Conservation (phyloP, 169 alveolate species). For the Cryptosporidium tyzzeri region DNA sequence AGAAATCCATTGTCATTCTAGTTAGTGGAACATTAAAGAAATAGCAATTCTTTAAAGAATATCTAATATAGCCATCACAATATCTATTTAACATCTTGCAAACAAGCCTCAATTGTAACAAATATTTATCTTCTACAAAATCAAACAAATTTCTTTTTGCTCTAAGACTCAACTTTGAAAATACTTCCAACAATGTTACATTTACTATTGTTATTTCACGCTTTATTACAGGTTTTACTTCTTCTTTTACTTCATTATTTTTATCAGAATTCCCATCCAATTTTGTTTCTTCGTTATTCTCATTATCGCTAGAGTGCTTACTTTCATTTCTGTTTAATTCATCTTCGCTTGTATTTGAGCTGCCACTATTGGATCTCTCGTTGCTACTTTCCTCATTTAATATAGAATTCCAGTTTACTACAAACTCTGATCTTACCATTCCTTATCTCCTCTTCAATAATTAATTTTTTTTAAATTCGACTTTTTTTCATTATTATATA, state of each 20-base stretch:
- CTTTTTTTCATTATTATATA: not conserved
- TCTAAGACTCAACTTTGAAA: constrained; percentile 28
- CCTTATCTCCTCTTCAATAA: not conserved
- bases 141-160: constrained; percentile 46
- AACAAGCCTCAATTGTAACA: constrained; percentile 39
- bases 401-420: constrained; percentile 19
- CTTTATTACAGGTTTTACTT: not conserved
- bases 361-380: not conserved
- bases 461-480: not conserved
- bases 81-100: constrained; percentile 47
- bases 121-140: constrained; percentile 39
- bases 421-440: constrained; percentile 1
- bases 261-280: not conserved
- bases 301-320: not conserved
- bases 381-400: constrained; percentile 3
- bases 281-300: not conserved
- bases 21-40: constrained; percentile 57
- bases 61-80: constrained; percentile 46
- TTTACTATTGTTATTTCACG: constrained; percentile 6
- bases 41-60: constrained; percentile 46
- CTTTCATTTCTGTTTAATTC: not conserved
- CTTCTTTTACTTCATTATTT: not conserved
- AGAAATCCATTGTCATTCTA: constrained; percentile 59
- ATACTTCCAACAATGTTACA: constrained; percentile 29
- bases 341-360: not conserved